phyloP scores from a whole-genome alignment of 306 rosid genomes.

The Inga oerstediana region DNA sequence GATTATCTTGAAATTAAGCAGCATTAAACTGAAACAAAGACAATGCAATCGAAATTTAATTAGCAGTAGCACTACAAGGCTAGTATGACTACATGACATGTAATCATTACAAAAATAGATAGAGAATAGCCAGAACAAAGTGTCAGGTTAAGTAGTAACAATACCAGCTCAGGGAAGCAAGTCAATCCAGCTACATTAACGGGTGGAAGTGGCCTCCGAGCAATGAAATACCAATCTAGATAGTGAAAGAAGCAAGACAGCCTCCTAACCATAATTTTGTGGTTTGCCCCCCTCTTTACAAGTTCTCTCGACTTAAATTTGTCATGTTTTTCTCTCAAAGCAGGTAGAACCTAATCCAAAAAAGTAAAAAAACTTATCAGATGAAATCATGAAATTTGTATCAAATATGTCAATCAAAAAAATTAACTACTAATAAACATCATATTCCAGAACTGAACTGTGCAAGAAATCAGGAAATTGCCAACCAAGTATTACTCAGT shows the following conservation, averaged over 20 bases:
- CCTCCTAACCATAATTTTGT: conserved; percentile 77
- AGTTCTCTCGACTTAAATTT: conserved; percentile 82
- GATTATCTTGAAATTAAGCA: conserved; percentile 15
- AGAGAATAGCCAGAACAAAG: background rate
- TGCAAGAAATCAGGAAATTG: background rate
- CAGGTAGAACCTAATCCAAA: conserved; percentile 66
- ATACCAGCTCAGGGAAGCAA: conserved; percentile 77
- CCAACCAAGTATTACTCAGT: background rate
- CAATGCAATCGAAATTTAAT: background rate
- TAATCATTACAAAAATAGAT: background rate
- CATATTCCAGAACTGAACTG: conserved; percentile 1
- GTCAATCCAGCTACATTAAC: conserved; percentile 74
- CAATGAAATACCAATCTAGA: conserved; percentile 72
- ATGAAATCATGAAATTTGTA: conserved; percentile 14
- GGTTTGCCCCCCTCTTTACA: conserved; percentile 77
- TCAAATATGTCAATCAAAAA: background rate
- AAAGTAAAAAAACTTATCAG: background rate
- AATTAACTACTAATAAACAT: background rate
- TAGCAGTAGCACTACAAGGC: conserved; percentile 19
- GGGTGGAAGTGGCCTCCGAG: conserved; percentile 70
- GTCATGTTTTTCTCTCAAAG: conserved; percentile 80
- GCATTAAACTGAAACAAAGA: conserved; percentile 11
- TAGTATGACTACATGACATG: too few relatives aligned
- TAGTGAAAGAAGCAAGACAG: conserved; percentile 70
- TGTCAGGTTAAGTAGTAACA: conserved; percentile 6